Evolutionary conservation across 441 rosid species (phyloP).

Genomic region (Croton laevigatus): DNA sequence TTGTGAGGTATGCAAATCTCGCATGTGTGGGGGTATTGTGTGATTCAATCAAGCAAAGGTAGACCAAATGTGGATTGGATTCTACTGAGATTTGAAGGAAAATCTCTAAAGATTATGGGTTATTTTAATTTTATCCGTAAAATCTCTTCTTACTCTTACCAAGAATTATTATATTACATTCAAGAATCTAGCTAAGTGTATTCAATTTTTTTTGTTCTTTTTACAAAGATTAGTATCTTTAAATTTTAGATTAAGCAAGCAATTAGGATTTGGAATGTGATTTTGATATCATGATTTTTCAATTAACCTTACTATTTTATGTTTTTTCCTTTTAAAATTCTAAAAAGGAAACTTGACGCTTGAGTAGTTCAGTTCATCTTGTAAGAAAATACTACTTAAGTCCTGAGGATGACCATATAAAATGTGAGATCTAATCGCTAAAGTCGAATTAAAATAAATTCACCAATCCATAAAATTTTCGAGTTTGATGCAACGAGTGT

Average conservation of each 20-base stretch:
- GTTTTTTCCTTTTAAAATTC: no score
- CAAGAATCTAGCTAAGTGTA: conserved; percentile 11
- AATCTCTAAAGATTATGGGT: conserved; percentile 4
- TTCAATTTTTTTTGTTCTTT: no score
- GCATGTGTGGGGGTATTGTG: conserved; percentile 25
- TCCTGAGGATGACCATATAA: no score
- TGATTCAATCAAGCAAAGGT: conserved; percentile 25
- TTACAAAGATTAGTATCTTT: background rate
- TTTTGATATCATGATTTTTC: no score
- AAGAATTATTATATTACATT: conserved; percentile 7
- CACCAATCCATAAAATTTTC: no score
- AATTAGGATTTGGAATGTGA: background rate
- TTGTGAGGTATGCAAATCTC: conserved; percentile 35
- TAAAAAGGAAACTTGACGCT: no score
- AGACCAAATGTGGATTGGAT: conserved; percentile 30
- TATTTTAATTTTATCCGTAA: background rate
- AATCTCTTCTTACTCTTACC: background rate
- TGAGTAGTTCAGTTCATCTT: no score
- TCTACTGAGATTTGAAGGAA: conserved; percentile 32
- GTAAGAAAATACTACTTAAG: no score
- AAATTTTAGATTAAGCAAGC: background rate
- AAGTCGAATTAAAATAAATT: no score
- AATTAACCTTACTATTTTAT: no score
- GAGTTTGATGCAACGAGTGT: no score
- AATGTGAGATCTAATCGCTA: no score